Base-by-base conservation (phyloP, 179 eudicot species). In the Beta lomatogona region DNA sequence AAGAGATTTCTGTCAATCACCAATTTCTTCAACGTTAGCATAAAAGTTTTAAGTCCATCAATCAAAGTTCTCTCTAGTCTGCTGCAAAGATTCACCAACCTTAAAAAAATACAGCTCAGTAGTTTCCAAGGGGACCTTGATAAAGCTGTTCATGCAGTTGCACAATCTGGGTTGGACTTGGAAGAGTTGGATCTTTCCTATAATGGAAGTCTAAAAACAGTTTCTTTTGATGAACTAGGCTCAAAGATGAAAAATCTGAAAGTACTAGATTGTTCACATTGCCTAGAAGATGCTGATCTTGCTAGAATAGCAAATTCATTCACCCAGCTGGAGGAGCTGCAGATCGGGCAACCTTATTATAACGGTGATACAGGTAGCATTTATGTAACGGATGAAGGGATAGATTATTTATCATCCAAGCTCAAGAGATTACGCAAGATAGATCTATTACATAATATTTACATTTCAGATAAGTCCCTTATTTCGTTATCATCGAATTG, bases 381-480 rank as follows among this genome's bases (percentile, higher is more conserved):
- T 18, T 70, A 69, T 48, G 78, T 85, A 45, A 85, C 85, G 3
- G 83, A 82, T 78, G 36, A n/a, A 28, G 87, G 86, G 58, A 81
- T 84, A 28, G 72, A 53, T 28, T 75, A 50, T 68, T 18, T 88
- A 53, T 78, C 87, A 9, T 80, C 67, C 6, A 71, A 78, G 77
- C 79, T 88, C 8, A 76, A 48, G 48, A 76, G 76, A 13, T 46
- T 88, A 80, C 69, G 73, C 2, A 82, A 73, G 80, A 81, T 86
- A 19, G 28, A 82, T 52, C n/a, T 88, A 14, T 58, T 79, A 3
- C 76, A 81, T 0, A 75, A 82, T 72, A 41, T 65, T 4, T 68
- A 36, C 64, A 52, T 86, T 81, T 79, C 89, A 9, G 85, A 88
- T 64, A 79, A 78, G 60, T 84, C 90, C 48, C 82, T 88, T 10